phyloP scores from a whole-genome alignment of 2,329 filamentous ascomycete genomes.

The Dactylella cylindrospora region DNA sequence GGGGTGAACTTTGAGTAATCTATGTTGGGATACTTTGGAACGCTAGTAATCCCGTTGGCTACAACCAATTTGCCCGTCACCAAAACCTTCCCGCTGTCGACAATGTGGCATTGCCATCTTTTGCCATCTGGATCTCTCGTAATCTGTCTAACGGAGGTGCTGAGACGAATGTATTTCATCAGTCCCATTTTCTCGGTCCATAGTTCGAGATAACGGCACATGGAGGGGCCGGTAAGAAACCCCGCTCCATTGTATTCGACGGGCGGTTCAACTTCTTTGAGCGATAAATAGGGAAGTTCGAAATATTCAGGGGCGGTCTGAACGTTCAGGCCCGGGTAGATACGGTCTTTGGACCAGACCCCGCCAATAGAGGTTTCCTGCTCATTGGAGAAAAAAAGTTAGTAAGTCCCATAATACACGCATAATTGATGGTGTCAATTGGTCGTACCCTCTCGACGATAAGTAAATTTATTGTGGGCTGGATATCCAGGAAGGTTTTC shows the following conservation, averaged over 20 bases:
- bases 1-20: conserved; percentile 57
- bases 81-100: conserved; percentile 26
- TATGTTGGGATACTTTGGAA: conserved; percentile 60
- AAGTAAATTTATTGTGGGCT: conserved; percentile 53
- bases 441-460: conserved; percentile 53
- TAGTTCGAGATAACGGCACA: conserved; percentile 61
- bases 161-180: conserved; percentile 56
- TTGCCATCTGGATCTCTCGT: conserved; percentile 51
- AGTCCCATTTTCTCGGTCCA: conserved; percentile 61
- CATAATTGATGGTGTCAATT: too few species aligned
- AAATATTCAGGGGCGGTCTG: conserved; percentile 55
- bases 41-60: conserved; percentile 63
- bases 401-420: too few species aligned
- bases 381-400: background rate
- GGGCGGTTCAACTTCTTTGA: conserved; percentile 42
- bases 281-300: conserved; percentile 53
- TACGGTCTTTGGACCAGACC: conserved; percentile 53
- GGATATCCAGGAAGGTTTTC: conserved; percentile 51
- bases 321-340: conserved; percentile 55
- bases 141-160: conserved; percentile 53
- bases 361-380: conserved; percentile 52
- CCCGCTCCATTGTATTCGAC: conserved; percentile 57
- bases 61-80: conserved; percentile 60
- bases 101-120: conserved; percentile 44
- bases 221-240: conserved; percentile 62